Base-by-base conservation (phyloP, 345 rosid genomes). In the Clausena lansium region DNA sequence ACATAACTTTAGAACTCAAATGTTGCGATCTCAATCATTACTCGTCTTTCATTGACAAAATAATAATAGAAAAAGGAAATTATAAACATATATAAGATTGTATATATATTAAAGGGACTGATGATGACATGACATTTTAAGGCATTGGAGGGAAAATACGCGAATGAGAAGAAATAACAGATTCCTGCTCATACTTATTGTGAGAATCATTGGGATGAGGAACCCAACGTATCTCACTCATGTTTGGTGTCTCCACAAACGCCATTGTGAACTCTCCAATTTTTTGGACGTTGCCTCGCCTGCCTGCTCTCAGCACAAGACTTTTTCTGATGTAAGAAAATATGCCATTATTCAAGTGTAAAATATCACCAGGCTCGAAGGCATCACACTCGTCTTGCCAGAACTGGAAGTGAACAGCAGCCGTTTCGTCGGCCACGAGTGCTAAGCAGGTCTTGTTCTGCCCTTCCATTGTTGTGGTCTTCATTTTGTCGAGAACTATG, bases 331-430 rank as follows among this genome's bases (percentile, higher is more conserved):
- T 88, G 85, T 84, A 89, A 0, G 90, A 93, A 87, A 94, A 90
- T 41, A 94, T 93, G 41, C 93, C 98, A 17, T 88, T 88, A 30
- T 74, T 74, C 67, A 89, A 73, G 36, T 77, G 77, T 41, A 93
- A 72, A 13, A 93, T 88, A 57, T 91, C 94, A 2, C 90, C 92
- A 11, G 87, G 80, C 72, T 91, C 83, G 70, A 93, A 90, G 1
- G 86, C 91, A 0, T 90, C 89, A 67, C 96, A 88, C 68, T 94
- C 95, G 0, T 90, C 89, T 0, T 92, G 92, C 97, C 94, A 91
- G 19, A 94, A 76, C 86, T 88, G 89, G 79, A 91, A 83, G 80
- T 94, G 92, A 60, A 87, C 92, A 0, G 95, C 88, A 4, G 97
- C 94, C 0, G 94, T 88, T 71, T 91, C 88, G 78, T 93, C 98